phyloP scores from a whole-genome alignment of 2,329 filamentous ascomycete species.

The Cladosporium sp. region DNA sequence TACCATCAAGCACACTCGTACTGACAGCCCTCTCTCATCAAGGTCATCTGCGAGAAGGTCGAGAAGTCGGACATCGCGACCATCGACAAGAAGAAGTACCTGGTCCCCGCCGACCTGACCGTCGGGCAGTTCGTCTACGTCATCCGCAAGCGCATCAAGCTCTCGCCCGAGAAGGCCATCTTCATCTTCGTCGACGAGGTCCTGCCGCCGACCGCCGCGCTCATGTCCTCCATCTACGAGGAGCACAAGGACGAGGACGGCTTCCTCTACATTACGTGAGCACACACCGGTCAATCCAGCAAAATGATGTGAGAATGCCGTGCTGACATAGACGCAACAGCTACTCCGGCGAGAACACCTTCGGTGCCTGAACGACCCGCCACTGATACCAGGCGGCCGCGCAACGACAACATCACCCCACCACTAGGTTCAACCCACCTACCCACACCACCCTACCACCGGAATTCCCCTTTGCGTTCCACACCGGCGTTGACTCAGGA shows the following conservation, averaged over 20 bases:
- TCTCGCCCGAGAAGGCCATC: slow-evolving; percentile 98
- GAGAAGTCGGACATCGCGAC: slow-evolving; percentile 99
- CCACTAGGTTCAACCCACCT: neutral
- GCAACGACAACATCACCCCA: slow-evolving; percentile 1
- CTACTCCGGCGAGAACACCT: slow-evolving; percentile 99
- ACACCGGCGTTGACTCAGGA: slow-evolving; percentile 10
- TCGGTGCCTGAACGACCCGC: slow-evolving; percentile 51
- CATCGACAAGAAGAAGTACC: slow-evolving; percentile 99
- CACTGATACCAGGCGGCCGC: slow-evolving; percentile 11
- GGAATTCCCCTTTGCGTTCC: slow-evolving; percentile 9
- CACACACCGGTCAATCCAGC: slow-evolving; percentile 17
- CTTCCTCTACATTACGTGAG: slow-evolving; percentile 95
- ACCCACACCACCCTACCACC: slow-evolving; percentile 2
- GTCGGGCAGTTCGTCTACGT: slow-evolving; percentile 99
- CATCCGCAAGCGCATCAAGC: slow-evolving; percentile 99
- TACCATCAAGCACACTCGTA: slow-evolving; percentile 1
- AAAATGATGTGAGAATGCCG: neutral
- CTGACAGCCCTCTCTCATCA: slow-evolving; percentile 15
- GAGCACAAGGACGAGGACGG: slow-evolving; percentile 89
- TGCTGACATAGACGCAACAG: slow-evolving; percentile 36
- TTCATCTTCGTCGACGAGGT: slow-evolving; percentile 99
- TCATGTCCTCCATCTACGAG: slow-evolving; percentile 99
- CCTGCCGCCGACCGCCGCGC: slow-evolving; percentile 87
- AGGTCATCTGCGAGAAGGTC: slow-evolving; percentile 99
- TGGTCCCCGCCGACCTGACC: slow-evolving; percentile 94